phyloP scores from a whole-genome alignment of 352 stramenopile species.

The Globisporangium splendens region DNA sequence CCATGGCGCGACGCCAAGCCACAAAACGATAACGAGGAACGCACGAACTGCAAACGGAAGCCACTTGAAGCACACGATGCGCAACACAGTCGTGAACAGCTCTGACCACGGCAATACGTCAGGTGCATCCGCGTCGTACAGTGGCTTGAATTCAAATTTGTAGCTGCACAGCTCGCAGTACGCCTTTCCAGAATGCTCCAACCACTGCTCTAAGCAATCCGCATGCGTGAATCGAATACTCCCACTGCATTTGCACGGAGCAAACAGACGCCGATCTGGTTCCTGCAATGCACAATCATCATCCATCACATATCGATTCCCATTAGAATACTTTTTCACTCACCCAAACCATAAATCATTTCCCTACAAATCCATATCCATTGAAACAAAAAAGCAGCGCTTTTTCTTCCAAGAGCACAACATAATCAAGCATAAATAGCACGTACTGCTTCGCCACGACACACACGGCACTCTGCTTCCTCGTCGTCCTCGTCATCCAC shows the following conservation, averaged over 20 bases:
- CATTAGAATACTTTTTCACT: background rate
- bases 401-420: background rate
- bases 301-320: background rate
- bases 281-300: slow-evolving; percentile 30
- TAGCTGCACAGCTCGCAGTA: slow-evolving; percentile 93
- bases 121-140: slow-evolving; percentile 87
- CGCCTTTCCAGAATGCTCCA: slow-evolving; percentile 89
- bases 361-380: no score
- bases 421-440: background rate
- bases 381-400: no score
- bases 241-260: slow-evolving; percentile 92
- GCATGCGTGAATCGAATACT: slow-evolving; percentile 94
- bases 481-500: slow-evolving; percentile 47
- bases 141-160: slow-evolving; percentile 90
- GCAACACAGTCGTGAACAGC: slow-evolving; percentile 79
- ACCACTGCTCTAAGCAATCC: slow-evolving; percentile 93
- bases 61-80: slow-evolving; percentile 84
- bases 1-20: slow-evolving; percentile 86
- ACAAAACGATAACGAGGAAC: slow-evolving; percentile 76
- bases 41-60: slow-evolving; percentile 80
- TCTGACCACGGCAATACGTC: slow-evolving; percentile 86
- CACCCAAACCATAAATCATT: background rate
- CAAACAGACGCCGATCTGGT: slow-evolving; percentile 66
- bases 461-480: slow-evolving; percentile 93
- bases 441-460: slow-evolving; percentile 86